Base-by-base conservation (phyloP, 2,329 filamentous ascomycete genomes). In the Sclerotinia sclerotiorum region DNA sequence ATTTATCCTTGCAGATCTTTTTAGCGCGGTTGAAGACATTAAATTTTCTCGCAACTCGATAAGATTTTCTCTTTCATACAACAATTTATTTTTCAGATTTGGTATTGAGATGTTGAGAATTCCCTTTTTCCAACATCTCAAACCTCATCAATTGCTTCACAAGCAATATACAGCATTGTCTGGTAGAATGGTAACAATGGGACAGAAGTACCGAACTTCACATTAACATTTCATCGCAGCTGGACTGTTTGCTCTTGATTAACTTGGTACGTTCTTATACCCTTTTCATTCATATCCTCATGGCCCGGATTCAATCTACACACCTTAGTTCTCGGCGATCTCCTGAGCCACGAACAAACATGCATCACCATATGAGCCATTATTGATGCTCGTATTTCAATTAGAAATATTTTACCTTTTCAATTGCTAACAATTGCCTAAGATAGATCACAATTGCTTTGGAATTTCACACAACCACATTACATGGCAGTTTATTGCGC, bases 291-390 rank as follows among this genome's bases (percentile, higher is more conserved):
- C 17, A 54, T 39, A 35, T 49, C 27, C 39, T 56, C 24, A 32
- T 55, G 58, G 58, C 56, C 52, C 52, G 60, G 60, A 64, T 64
- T 64, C 60, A 68, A 64, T 29, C 66, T 68, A 55, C 66, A 64
- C 66, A 68, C 72, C 76, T 68, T 57, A 68, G 60, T 68, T 68
- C 75, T 75, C 71, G 76, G 77, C 72, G 77, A 79, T 73, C 69
- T 72, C 76, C 75, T 79, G 77, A 77, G 74, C 76, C 76, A 77
- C 69, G 72, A 76, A 78, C 76, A 76, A 84, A 89, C 88, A 90
- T 90, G 88, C 88, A 90, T 87, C 88, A 90, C 88, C 88, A 90
- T 90, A 88, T 90, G 88, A 86, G 88, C 80, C 81, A 76, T 67
- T 56, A 66, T 35, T 46, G 57, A 44, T 49, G 29, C 60, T 27